A percentile compares a stretch with the other conserved stretches of the same genome.
These are phyloP conservation scores for Aspergillus latus DNA, from an alignment of 2,329 filamentous ascomycete genomes.

Conservation along the genomic window DNA sequence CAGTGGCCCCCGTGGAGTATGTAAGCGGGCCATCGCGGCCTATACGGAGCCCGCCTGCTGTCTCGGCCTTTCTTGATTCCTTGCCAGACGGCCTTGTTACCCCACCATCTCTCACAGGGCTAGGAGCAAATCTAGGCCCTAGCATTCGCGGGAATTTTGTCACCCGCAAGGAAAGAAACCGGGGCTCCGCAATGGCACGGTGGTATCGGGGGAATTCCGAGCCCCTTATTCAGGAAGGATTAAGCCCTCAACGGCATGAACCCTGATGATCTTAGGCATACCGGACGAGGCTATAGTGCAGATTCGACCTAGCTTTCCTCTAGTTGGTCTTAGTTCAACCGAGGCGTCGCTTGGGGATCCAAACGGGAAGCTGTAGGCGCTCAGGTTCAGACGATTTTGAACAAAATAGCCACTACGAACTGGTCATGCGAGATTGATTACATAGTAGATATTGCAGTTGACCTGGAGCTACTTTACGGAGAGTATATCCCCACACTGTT, in stretches of 20 bases:
- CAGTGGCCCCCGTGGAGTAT: neutral
- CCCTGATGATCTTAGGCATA: neutral
- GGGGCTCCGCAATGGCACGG: conserved; percentile 4
- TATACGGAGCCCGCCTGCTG: neutral
- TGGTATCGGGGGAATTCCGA: conserved; percentile 2
- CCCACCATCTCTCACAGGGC: too few species aligned
- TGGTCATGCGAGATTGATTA: too few species aligned
- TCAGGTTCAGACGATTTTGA: neutral
- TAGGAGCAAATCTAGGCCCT: neutral
- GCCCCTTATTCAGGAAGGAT: neutral
- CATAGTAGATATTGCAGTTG: neutral
- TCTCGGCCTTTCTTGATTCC: neutral
- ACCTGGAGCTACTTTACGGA: neutral
- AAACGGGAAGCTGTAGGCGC: neutral
- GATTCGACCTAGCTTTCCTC: neutral
- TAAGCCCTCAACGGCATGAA: neutral
- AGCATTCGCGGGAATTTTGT: neutral
- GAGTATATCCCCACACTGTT: neutral
- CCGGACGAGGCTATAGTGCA: neutral
- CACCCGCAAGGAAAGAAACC: neutral
- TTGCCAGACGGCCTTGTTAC: neutral
- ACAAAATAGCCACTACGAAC: too few species aligned
- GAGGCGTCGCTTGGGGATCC: neutral
- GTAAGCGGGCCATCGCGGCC: neutral
- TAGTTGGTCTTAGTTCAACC: neutral